Percentiles rank a stretch among this genome's conserved stretches.
Conservation (phyloP, 257 asterid species). For the Solanum ossicruentum region DNA sequence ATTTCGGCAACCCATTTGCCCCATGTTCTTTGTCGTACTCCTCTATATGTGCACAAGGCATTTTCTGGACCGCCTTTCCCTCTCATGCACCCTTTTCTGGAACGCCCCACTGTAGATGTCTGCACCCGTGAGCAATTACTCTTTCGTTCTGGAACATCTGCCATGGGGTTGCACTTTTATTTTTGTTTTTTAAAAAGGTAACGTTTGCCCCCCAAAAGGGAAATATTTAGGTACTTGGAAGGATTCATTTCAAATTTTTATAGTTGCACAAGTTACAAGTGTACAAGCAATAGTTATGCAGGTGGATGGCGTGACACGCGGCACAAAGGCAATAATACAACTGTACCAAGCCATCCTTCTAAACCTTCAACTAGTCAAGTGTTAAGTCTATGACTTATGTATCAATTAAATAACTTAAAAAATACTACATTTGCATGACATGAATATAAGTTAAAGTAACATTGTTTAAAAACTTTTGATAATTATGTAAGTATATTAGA, state of each 20-base stretch:
- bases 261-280: neutral
- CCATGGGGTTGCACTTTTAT: neutral
- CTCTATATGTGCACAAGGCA: conserved; percentile 54
- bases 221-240: neutral
- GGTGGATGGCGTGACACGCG: neutral
- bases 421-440: too few species aligned
- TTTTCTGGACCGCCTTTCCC: conserved; percentile 87
- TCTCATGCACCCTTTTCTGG: conserved; percentile 73
- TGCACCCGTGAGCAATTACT: neutral
- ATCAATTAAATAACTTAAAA: neutral
- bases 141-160: neutral
- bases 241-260: neutral
- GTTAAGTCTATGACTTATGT: neutral
- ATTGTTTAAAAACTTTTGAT: neutral
- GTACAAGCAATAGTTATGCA: neutral
- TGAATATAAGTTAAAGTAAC: too few species aligned
- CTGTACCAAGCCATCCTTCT: neutral
- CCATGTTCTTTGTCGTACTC: conserved; percentile 83
- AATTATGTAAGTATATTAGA: neutral
- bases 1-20: conserved; percentile 85
- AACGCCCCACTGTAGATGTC: conserved; percentile 24
- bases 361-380: neutral
- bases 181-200: neutral
- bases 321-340: neutral
- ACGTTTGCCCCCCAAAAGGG: neutral